Evolutionary conservation across 1,139 yeast genomes (phyloP), one percentile per base, ranked within the genome.

Genomic region (Taiozyma sp.): DNA sequence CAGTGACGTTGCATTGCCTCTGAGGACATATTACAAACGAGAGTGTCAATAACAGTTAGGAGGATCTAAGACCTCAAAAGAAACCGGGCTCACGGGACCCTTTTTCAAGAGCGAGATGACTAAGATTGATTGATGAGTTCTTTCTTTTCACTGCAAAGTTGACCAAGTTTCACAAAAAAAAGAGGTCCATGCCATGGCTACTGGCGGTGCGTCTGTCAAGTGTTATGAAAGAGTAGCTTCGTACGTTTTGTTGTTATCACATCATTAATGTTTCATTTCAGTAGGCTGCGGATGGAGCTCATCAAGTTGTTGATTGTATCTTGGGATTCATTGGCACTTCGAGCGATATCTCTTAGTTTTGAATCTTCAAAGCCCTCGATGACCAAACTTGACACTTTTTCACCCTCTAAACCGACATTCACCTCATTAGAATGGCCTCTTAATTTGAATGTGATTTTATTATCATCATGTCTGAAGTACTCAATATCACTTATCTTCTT

Each of bases 291-390:
- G 40, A 38, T 38, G 4, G 40, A 38, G 7, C 24, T 8, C 40
- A 38, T 38, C 24, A 38, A 38, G 14, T 12, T 38, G 14, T 9
- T 22, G 40, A 29, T 16, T 44, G 51, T 55, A 53, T 43, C 55
- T 53, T 32, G 41, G 4, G 39, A 4, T 8, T 36, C 30, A 30
- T 52, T 52, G 3, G 52, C 42, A 46, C 50, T 14, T 54, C 49
- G 7, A 36, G 48, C 40, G 8, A 51, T 44, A 7, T 36, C 19
- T 13, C 43, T 30, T 12, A 54, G 9, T 5, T 22, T 24, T 1
- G 19, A 16, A 14, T 30, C 22, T 28, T 24, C 19, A 3, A 45
- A 9, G 12, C 13, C 2, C 19, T 22, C 42, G 38, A 23, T 48
- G 7, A 12, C 32, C 8, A 48, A 47, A 7, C 38, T 22, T 38